These are phyloP conservation scores for Neurospora tetraspora DNA, from an alignment of 495 filamentous ascomycete species.

Conservation along the genomic window DNA sequence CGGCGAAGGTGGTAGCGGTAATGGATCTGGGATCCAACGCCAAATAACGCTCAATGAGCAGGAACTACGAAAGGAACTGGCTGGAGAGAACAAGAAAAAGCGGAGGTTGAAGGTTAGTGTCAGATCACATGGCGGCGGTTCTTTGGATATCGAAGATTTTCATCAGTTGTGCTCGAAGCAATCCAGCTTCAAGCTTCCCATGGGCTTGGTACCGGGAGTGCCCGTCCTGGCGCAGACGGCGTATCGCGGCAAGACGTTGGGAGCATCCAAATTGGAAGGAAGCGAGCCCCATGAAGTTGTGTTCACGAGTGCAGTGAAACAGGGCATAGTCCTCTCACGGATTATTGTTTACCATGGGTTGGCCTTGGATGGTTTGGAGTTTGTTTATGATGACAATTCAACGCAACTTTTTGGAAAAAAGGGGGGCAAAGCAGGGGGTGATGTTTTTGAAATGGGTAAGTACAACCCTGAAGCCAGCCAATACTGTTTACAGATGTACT, in stretches of 20 bases:
- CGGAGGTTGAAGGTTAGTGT: conserved; percentile 60
- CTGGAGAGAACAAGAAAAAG: conserved; percentile 55
- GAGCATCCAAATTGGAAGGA: conserved; percentile 59
- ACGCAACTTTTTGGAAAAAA: conserved; percentile 84
- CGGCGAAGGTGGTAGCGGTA: conserved; percentile 37
- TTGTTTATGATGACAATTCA: conserved; percentile 81
- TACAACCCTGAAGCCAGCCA: not conserved
- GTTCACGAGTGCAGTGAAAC: conserved; percentile 56
- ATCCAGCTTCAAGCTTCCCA: conserved; percentile 55
- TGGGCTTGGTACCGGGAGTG: conserved; percentile 23
- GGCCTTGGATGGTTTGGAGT: conserved; percentile 80
- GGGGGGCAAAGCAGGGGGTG: conserved; percentile 63
- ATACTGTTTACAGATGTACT: not conserved
- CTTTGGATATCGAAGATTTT: conserved; percentile 65
- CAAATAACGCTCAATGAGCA: conserved; percentile 64
- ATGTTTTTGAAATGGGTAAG: conserved; percentile 68
- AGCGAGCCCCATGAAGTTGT: conserved; percentile 65
- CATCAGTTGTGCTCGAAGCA: conserved; percentile 55
- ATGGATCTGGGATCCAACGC: conserved; percentile 41
- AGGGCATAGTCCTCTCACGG: conserved; percentile 62
- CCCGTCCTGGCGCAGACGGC: conserved; percentile 54
- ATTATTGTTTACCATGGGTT: conserved; percentile 70
- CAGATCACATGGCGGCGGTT: conserved; percentile 64
- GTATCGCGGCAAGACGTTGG: conserved; percentile 69
- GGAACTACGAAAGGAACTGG: conserved; percentile 61